A percentile compares a stretch with the other conserved stretches of the same genome.
Conservation (phyloP, 371 early-diverging fungal species). For the Actinomortierella ambigua region DNA sequence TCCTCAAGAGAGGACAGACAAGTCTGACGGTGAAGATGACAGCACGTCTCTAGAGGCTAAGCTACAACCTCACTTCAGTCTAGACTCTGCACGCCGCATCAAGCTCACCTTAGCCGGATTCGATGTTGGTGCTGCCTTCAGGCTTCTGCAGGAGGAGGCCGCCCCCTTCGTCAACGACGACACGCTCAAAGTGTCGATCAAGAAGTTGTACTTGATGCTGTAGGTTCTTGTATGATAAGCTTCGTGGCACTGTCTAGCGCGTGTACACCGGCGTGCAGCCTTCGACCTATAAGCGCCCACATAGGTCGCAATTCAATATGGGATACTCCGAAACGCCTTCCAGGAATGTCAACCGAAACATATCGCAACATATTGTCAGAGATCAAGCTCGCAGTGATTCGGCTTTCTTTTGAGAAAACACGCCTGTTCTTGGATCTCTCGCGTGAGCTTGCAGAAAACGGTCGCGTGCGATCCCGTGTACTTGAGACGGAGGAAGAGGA, state of each 20-base stretch:
- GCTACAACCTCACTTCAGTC: slow-evolving; percentile 11
- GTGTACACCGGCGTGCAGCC: not conserved
- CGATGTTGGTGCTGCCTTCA: slow-evolving; percentile 13
- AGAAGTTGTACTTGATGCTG: slow-evolving; percentile 10
- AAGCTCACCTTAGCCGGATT: slow-evolving; percentile 9
- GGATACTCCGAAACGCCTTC: slow-evolving; percentile 8
- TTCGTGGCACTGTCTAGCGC: not conserved
- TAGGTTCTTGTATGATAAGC: slow-evolving; percentile 3
- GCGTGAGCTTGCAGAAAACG: not conserved
- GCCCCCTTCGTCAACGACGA: slow-evolving; percentile 12
- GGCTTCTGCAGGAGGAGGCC: slow-evolving; percentile 10
- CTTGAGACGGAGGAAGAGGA: slow-evolving; percentile 12
- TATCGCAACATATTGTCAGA: slow-evolving; percentile 5
- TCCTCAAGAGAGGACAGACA: slow-evolving; percentile 2
- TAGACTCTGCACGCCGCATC: slow-evolving; percentile 5
- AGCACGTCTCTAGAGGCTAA: not conserved
- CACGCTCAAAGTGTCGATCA: slow-evolving; percentile 10
- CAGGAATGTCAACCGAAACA: slow-evolving; percentile 2
- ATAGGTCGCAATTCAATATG: slow-evolving; percentile 11
- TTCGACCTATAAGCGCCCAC: not conserved
- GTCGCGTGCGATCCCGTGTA: slow-evolving; percentile 7
- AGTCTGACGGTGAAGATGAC: not conserved
- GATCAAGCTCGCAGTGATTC: slow-evolving; percentile 11
- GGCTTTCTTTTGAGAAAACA: not conserved
- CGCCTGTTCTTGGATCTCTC: slow-evolving; percentile 5